Base-by-base conservation (phyloP, 176 grass and related monocot genomes). In the Otatea glauca region DNA sequence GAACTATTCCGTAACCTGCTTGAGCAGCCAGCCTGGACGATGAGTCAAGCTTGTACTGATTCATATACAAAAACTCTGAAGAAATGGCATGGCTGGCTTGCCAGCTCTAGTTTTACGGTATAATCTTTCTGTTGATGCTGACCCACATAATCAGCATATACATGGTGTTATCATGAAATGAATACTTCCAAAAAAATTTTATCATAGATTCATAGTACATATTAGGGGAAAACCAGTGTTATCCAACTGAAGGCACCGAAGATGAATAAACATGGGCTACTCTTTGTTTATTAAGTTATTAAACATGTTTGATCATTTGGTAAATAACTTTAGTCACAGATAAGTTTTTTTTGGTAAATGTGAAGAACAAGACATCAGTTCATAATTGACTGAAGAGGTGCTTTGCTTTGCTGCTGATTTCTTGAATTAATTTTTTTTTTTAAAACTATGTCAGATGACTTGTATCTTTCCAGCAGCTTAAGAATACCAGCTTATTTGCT, bases 71-170 rank as follows among this genome's bases (percentile, higher is more conserved):
- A 98, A 88, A 98, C 95, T 69, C 68, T 98, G 70, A 98, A 98
- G 83, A 98, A 98, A 82, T 98, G 88, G 88, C 95, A 98, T 85
- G 95, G 95, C 34, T 98, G 95, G 95, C 92, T 98, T 16, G 92
- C 95, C 51, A 95, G 95, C 72, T 93, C 95, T 72, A 93, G 91
- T 86, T 98, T 98, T 87, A 93, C 91, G 85, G 92, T 98, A 93
- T 9, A 43, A 70, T 66, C 56, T 65, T 82, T 78, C 23, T 58
- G 59, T 65, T 32, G 63, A 44, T 20, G 54, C 14, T 47, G 18
- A 64, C 5, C 50, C 13, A 16, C 54, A 56, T 16, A 68, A 39
- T 65, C 5, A 48, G 48, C 48, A 48, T 42, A 49, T 38, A 74
- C 42, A 63, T n/a, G 20, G 3, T 45, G 27, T 29, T 4, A 43